Base-by-base conservation (phyloP, 352 stramenopile species). In the Phytophthora sojae region DNA sequence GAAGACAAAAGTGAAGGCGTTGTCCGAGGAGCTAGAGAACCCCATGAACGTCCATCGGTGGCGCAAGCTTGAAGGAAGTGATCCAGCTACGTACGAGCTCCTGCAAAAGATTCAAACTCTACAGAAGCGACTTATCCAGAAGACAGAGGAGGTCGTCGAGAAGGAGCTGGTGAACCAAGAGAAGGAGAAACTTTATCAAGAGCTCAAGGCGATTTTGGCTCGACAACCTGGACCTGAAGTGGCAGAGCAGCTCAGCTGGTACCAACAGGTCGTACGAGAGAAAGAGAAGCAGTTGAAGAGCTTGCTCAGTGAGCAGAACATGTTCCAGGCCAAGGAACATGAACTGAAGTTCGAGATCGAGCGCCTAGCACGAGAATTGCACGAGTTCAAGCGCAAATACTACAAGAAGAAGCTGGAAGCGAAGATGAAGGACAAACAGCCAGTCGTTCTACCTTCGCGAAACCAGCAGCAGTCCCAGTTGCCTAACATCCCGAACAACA, bases 11-110 rank as follows among this genome's bases (percentile, higher is more conserved):
- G 95, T 99, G 17, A 99, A 98, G 56, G 95, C 96, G 32, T 79
- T 99, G 4, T 97, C 90, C 1, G 94, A 98, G 69, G 96, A 99
- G 74, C 71, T 99, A 7, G 95, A 99, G 75, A 99, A 98, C 71
- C 97, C 96, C 17, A 97, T 99, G 84, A 99, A 99, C 79, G 94
- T 99, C 19, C 97, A 99, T 81, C 89, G 97, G 39, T 99, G 97
- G 96, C 85, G 97, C 14, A 99, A 98, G 73, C 84, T 99, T n/a
- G 97, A 99, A 81, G 96, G 97, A 57, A 97, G 85, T 67, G 97
- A 99, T 71, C 97, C 97, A 7, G 92, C 90, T 15, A 98, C 88
- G 19, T 99, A 98, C 74, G 96, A 99, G 75, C 80, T 99, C 78
- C 91, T 99, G 53, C 96, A 99, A 66, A 99, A 99, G 76, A 98